A percentile compares a stretch with the other conserved stretches of the same genome.
phyloP scores from a whole-genome alignment of 495 filamentous ascomycete species.

The Astrocystis sublimbata region DNA sequence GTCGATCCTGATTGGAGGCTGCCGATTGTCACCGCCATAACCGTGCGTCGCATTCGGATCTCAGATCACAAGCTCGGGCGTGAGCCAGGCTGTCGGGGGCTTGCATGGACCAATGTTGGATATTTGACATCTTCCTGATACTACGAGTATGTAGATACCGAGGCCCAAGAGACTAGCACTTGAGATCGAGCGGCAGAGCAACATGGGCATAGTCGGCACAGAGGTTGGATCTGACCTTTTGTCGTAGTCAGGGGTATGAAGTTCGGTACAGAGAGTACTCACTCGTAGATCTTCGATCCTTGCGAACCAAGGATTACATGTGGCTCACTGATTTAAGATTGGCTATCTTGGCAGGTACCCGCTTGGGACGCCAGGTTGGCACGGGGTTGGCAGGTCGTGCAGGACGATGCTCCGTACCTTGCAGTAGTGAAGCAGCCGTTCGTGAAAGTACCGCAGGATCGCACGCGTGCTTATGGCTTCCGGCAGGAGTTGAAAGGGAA shows the following conservation, averaged over 20 bases:
- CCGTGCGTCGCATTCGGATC: slow-evolving; percentile 4
- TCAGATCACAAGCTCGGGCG: too few species aligned
- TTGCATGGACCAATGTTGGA: too few species aligned
- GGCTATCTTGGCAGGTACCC: slow-evolving; percentile 9
- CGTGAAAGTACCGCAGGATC: background rate
- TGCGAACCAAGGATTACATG: slow-evolving; percentile 3
- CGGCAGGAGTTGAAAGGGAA: too few species aligned
- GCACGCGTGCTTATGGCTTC: too few species aligned
- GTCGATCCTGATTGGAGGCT: too few species aligned
- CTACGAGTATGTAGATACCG: background rate
- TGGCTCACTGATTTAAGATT: slow-evolving; percentile 20
- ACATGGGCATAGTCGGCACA: background rate
- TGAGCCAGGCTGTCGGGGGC: too few species aligned
- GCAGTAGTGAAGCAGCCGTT: slow-evolving; percentile 12
- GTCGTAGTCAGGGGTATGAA: background rate
- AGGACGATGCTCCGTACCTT: slow-evolving; percentile 19
- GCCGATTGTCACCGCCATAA: background rate
- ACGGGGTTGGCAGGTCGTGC: slow-evolving; percentile 15
- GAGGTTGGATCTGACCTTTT: too few species aligned
- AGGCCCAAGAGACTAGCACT: slow-evolving; percentile 11
- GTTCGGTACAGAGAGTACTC: slow-evolving; percentile 4
- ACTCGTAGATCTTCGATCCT: slow-evolving; percentile 15
- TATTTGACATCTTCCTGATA: slow-evolving; percentile 10
- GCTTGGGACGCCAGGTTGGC: slow-evolving; percentile 4
- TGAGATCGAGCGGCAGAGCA: slow-evolving; percentile 13